These are phyloP conservation scores for Tricholoma terreum DNA, from an alignment of 768 basidiomycete species.

Conservation along the genomic window DNA sequence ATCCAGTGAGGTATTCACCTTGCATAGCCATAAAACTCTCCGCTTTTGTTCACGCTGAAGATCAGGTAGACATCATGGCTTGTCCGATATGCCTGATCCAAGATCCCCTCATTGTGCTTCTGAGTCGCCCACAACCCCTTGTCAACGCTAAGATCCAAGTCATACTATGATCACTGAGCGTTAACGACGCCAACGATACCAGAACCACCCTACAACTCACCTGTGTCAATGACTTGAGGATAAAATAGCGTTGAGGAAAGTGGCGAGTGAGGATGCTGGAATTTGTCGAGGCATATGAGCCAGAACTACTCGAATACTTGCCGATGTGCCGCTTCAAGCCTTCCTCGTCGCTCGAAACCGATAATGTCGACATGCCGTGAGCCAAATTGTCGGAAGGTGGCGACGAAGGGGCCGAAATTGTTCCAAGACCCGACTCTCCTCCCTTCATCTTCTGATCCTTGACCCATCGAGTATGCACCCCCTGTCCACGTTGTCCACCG, in stretches of 20 bases:
- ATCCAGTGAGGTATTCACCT: slow-evolving; percentile 41
- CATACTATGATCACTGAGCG: slow-evolving; percentile 43
- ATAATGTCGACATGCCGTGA: slow-evolving; percentile 24
- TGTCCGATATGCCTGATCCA: slow-evolving; percentile 93
- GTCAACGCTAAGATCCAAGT: slow-evolving; percentile 76
- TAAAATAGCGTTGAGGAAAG: slow-evolving; percentile 90
- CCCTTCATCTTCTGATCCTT: slow-evolving; percentile 51
- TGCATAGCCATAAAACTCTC: slow-evolving; percentile 93
- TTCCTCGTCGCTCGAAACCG: slow-evolving; percentile 44
- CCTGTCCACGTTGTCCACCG: slow-evolving; percentile 83
- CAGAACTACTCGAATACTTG: slow-evolving; percentile 54
- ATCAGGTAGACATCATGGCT: slow-evolving; percentile 84
- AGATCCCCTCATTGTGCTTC: slow-evolving; percentile 83
- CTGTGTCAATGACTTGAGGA: slow-evolving; percentile 83
- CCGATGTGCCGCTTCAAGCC: slow-evolving; percentile 14
- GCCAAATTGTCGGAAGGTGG: slow-evolving; percentile 26
- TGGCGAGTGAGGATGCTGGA: slow-evolving; percentile 73
- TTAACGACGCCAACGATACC: background rate
- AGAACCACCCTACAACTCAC: slow-evolving; percentile 38
- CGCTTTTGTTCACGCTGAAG: slow-evolving; percentile 91
- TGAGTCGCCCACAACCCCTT: slow-evolving; percentile 90
- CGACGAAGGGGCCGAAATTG: slow-evolving; percentile 17
- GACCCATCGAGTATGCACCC: slow-evolving; percentile 83
- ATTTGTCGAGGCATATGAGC: slow-evolving; percentile 75
- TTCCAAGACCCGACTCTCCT: slow-evolving; percentile 17